Evolutionary conservation across 2,329 filamentous ascomycete genomes (phyloP), one percentile per base, ranked within the genome.

Genomic region (Fusarium sororula): DNA sequence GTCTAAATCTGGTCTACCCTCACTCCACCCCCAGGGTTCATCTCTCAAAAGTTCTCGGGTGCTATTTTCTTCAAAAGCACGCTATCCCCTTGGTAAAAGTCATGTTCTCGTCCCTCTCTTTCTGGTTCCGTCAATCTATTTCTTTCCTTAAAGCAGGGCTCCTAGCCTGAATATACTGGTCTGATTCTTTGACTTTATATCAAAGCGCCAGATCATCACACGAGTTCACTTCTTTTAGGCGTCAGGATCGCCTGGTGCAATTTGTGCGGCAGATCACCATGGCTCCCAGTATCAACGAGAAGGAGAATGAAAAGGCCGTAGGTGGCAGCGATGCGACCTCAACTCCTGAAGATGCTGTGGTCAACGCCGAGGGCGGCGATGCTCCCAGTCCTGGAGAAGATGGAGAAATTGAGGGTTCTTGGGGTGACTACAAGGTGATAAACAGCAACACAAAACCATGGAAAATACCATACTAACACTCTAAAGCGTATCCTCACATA

Each of bases 401-500:
- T 22, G 63, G 41, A 38, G 70, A 74, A 45, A 54, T 71, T 20
- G 71, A 75, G 39, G 73, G 66, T 30, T 75, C 73, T 3, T 75
- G 73, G 73, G 51, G 56, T 20, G 75, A 73, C 28, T 78, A 78
- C 45, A 76, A 77, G 66, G 76, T 78, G 45, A 66, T 39, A 24
- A 5, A 17, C 10, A 20, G 14, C 6, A 26, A 50, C 4, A 15
- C 13, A 15, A 26, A 17, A 13, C 35, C 57, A 17, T 13, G 35
- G 4, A 9, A 10, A 4, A 30, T 22, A 15, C 0, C 35, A n/a
- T 17, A 45, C 70, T 78, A 37, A 78, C 58, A n/a, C 14, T n/a
- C 4, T 13, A 20, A 41, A 81, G 80, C 77, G 80, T 64, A 81
- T 82, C 32, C 79, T 83, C 41, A 71, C 71, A 32, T 79, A 78